phyloP scores from a whole-genome alignment of 2,329 filamentous ascomycete species.

The Neofusicoccum ribis region DNA sequence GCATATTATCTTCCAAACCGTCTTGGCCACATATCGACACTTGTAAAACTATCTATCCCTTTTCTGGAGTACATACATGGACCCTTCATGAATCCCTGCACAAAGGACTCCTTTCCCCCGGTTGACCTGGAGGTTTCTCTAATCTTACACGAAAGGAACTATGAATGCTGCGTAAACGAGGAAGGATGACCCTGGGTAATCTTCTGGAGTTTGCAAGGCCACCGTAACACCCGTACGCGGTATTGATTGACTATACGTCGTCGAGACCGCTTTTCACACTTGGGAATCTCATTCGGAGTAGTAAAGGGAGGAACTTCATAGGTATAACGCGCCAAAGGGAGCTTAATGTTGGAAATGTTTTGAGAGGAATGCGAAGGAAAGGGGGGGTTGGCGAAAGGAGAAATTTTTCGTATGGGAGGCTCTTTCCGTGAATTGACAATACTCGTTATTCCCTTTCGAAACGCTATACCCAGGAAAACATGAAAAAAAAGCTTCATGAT shows the following conservation, averaged over 20 bases:
- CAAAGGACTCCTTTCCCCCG: background rate
- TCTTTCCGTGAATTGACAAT: background rate
- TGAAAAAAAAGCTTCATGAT: background rate
- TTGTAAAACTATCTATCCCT: background rate
- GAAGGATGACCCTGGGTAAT: background rate
- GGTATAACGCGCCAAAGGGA: slow-evolving; percentile 4
- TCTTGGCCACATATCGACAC: background rate
- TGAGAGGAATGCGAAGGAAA: too few relatives aligned
- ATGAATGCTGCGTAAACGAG: background rate
- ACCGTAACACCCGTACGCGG: background rate
- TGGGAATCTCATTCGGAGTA: background rate
- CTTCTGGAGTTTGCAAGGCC: background rate
- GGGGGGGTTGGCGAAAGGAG: background rate
- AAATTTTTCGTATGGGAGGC: background rate
- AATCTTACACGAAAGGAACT: slow-evolving; percentile 4
- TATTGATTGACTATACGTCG: too few relatives aligned
- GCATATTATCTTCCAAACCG: background rate
- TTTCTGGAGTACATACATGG: background rate
- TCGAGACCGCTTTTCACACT: background rate
- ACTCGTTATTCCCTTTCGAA: background rate
- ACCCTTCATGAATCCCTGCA: background rate
- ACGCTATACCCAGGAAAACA: background rate
- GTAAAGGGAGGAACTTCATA: background rate
- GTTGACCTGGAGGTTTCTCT: slow-evolving; percentile 9
- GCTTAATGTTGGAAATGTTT: background rate